These are phyloP conservation scores for Geotrichum cucujoidarum DNA, from an alignment of 1,139 yeast genomes.

Conservation along the genomic window DNA sequence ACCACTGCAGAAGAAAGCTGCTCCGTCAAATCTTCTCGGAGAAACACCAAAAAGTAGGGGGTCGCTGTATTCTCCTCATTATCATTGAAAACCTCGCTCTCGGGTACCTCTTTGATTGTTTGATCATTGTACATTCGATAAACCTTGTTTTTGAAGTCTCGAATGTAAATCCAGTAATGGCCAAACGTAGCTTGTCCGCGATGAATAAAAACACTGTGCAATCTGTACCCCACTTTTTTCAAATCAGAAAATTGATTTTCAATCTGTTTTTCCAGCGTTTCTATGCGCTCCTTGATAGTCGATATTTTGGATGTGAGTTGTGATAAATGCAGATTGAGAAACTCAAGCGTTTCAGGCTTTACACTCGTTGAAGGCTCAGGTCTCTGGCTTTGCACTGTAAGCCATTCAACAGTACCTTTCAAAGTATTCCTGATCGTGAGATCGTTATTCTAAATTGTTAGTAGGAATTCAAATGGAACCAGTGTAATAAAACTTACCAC, in stretches of 20 bases:
- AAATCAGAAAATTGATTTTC: conserved; percentile 56
- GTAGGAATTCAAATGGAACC: conserved; percentile 50
- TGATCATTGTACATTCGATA: conserved; percentile 94
- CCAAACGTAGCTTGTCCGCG: conserved; percentile 96
- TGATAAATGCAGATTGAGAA: conserved; percentile 31
- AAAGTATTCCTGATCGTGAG: conserved; percentile 34
- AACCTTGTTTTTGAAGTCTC: conserved; percentile 59
- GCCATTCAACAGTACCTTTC: conserved; percentile 51
- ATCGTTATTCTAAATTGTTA: conserved; percentile 22
- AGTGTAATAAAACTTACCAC: conserved; percentile 36
- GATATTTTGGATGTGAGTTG: conserved; percentile 20
- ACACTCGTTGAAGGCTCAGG: conserved; percentile 19
- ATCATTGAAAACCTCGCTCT: conserved; percentile 58
- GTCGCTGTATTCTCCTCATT: conserved; percentile 75
- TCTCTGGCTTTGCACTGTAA: conserved; percentile 34
- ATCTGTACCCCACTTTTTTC: conserved; percentile 63
- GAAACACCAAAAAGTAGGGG: conserved; percentile 85
- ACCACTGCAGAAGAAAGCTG: conserved; percentile 58
- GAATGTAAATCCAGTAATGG: conserved; percentile 92
- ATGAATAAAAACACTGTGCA: conserved; percentile 90
- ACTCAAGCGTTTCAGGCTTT: conserved; percentile 24
- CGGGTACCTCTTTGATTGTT: conserved; percentile 71
- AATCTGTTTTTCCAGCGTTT: conserved; percentile 45
- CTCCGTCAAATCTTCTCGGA: conserved; percentile 55
- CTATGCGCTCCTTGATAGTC: conserved; percentile 6